Conservation (phyloP, 2,329 filamentous ascomycete genomes). For the Fusarium beomiforme region DNA sequence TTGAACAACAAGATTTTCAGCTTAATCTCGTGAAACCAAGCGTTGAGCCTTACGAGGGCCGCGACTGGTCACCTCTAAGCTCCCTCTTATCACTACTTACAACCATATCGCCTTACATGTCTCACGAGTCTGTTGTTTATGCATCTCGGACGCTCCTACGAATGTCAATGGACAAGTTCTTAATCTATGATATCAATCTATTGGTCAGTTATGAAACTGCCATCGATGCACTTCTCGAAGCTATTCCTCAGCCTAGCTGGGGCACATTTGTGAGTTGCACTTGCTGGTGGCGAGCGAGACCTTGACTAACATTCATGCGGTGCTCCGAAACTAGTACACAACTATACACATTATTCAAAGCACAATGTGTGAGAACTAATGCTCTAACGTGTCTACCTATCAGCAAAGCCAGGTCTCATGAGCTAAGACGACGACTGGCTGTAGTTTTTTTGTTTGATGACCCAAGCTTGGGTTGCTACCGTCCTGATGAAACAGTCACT, state of each 20-base stretch:
- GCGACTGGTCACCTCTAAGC: constrained; percentile 58
- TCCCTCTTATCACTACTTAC: constrained; percentile 57
- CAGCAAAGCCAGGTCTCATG: constrained; percentile 59
- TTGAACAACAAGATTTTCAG: constrained; percentile 45
- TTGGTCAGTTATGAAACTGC: constrained; percentile 53
- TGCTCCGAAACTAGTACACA: constrained; percentile 60
- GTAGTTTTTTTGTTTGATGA: constrained; percentile 70
- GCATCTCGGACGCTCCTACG: constrained; percentile 61
- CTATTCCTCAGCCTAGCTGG: constrained; percentile 53
- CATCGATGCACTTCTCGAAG: constrained; percentile 54
- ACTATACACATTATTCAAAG: constrained; percentile 56
- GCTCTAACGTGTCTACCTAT: constrained; percentile 69
- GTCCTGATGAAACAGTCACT: constrained; percentile 54
- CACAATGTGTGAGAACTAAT: constrained; percentile 64
- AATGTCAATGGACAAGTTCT: constrained; percentile 63
- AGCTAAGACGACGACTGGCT: constrained; percentile 74
- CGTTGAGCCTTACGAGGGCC: constrained; percentile 47
- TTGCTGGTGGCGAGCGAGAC: background rate
- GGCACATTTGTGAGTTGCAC: constrained; percentile 53
- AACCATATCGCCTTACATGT: constrained; percentile 50
- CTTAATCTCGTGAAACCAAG: constrained; percentile 35
- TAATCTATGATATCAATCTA: constrained; percentile 56
- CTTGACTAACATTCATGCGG: constrained; percentile 47
- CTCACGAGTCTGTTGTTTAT: constrained; percentile 48
- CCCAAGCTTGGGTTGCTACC: constrained; percentile 51